phyloP scores from a whole-genome alignment of 140 eudicot genomes.

The Stevia rebaudiana region DNA sequence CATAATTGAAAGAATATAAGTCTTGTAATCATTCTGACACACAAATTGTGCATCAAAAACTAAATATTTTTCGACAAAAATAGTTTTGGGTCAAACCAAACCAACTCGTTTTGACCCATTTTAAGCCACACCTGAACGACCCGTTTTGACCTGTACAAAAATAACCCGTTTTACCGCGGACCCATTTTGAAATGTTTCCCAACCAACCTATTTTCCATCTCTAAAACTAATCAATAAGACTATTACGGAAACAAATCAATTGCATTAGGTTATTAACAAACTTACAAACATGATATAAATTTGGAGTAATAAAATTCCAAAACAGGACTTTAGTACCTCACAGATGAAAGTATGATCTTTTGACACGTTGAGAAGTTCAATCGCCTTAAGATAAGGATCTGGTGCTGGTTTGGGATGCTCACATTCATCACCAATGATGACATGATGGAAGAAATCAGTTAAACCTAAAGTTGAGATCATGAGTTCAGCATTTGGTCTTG shows the following conservation, averaged over 20 bases:
- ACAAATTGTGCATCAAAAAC: neutral
- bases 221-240: neutral
- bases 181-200: neutral
- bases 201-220: constrained; percentile 1
- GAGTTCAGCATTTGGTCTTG: constrained; percentile 73
- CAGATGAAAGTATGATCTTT: constrained; percentile 80
- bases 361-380: constrained; percentile 71
- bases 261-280: constrained; percentile 4
- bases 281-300: neutral
- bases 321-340: constrained; percentile 48
- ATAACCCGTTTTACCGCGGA: neutral
- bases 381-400: constrained; percentile 80
- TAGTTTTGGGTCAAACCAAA: neutral
- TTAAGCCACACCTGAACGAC: neutral
- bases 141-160: neutral
- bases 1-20: neutral
- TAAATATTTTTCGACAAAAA: neutral
- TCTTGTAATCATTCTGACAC: neutral
- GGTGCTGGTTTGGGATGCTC: constrained; percentile 88
- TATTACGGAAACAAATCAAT: neutral
- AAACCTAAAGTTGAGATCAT: constrained; percentile 77
- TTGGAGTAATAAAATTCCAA: neutral
- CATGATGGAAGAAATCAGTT: constrained; percentile 75
- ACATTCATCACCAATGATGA: constrained; percentile 79
- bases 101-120: neutral